phyloP scores from a whole-genome alignment of 2,329 filamentous ascomycete species.

The Epichloe brachyelytri region DNA sequence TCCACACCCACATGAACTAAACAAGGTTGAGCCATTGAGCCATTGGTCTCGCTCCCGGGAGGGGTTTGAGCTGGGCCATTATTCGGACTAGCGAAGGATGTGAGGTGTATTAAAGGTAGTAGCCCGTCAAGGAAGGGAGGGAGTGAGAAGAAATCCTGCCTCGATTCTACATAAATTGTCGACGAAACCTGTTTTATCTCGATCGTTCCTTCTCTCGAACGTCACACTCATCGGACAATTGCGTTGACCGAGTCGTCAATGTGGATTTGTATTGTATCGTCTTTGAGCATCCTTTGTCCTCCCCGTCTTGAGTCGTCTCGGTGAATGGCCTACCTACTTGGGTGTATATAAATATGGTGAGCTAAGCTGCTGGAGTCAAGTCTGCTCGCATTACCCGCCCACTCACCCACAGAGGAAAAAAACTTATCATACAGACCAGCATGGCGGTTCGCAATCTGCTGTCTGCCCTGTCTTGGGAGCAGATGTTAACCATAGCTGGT shows the following conservation, averaged over 20 bases:
- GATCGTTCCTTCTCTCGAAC: neutral
- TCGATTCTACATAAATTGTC: neutral
- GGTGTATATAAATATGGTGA: neutral
- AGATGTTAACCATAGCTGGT: constrained; percentile 13
- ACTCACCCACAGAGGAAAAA: neutral
- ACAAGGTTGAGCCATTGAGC: neutral
- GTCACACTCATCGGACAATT: neutral
- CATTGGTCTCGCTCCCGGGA: neutral
- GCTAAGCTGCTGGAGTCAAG: neutral
- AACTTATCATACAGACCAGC: neutral
- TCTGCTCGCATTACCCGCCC: neutral
- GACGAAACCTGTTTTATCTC: neutral
- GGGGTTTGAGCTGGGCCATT: neutral
- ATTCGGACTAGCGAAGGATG: neutral
- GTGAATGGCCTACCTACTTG: neutral
- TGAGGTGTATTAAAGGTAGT: neutral
- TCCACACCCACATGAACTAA: neutral
- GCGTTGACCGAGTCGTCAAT: neutral
- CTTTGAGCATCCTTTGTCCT: neutral
- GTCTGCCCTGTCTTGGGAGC: constrained; percentile 13
- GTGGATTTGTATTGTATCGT: neutral
- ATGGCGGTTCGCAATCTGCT: constrained; percentile 11
- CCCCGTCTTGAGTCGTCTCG: neutral
- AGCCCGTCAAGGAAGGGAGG: neutral
- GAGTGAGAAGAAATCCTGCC: neutral